Evolutionary conservation across 352 stramenopile genomes (phyloP).

Genomic region (Globisporangium splendens): DNA sequence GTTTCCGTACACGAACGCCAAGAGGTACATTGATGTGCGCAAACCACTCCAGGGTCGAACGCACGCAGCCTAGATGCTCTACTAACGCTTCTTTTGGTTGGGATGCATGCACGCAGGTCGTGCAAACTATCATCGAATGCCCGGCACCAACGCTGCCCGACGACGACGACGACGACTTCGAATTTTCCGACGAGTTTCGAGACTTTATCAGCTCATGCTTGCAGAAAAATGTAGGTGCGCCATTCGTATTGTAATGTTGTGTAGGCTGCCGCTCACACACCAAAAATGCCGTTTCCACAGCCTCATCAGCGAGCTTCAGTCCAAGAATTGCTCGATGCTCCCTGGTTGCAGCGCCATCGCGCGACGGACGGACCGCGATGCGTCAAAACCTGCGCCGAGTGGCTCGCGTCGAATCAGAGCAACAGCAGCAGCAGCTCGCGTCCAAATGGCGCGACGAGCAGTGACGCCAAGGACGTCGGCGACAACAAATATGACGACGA

Average conservation of each 20-base stretch:
- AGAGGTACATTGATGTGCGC: constrained; percentile 68
- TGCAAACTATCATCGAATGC: constrained; percentile 74
- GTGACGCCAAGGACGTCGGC: background rate
- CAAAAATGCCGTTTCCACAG: constrained; percentile 14
- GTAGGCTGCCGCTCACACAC: too few species aligned
- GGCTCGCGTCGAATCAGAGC: constrained; percentile 17
- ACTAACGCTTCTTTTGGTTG: too few species aligned
- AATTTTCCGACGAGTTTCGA: constrained; percentile 53
- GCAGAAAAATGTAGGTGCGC: constrained; percentile 50
- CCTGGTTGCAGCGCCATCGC: constrained; percentile 56
- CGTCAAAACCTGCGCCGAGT: constrained; percentile 25
- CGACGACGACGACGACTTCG: constrained; percentile 14
- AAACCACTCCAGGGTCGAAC: too few species aligned
- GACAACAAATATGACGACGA: constrained; percentile 29
- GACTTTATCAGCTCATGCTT: constrained; percentile 57
- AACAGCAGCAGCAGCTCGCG: constrained; percentile 10
- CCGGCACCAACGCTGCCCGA: constrained; percentile 40
- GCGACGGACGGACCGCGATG: constrained; percentile 33
- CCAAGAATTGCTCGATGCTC: constrained; percentile 41
- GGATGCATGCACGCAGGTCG: constrained; percentile 28
- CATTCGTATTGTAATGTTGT: too few species aligned
- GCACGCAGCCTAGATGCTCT: too few species aligned
- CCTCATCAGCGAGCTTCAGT: constrained; percentile 54
- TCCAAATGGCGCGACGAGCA: background rate
- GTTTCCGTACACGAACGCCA: constrained; percentile 51